Conservation (phyloP, 495 filamentous ascomycete species). For the Trichoderma virens region DNA sequence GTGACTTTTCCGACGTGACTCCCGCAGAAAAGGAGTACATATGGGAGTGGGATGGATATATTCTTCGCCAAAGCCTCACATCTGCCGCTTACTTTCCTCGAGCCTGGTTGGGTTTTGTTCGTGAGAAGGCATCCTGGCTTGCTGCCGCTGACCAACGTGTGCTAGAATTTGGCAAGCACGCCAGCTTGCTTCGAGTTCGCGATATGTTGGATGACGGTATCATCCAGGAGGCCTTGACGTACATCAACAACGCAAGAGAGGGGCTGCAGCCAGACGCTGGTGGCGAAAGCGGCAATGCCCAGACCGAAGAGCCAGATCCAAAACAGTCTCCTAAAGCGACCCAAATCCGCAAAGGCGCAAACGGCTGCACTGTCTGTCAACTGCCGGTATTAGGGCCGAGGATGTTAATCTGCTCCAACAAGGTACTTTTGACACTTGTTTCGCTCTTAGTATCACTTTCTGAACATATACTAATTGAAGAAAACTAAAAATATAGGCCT, state of each 20-base stretch:
- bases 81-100: conserved; percentile 38
- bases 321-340: conserved; percentile 19
- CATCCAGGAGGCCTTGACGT: conserved; percentile 26
- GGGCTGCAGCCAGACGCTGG: conserved; percentile 11
- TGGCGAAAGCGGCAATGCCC: not conserved
- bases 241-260: conserved; percentile 29
- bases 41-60: conserved; percentile 42
- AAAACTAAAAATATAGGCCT: conserved; percentile 24
- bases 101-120: conserved; percentile 35
- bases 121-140: conserved; percentile 38
- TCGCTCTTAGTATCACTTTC: not conserved
- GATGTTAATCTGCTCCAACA: conserved; percentile 35
- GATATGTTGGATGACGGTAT: conserved; percentile 28
- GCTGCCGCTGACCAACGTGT: conserved; percentile 26
- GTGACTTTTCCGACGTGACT: conserved; percentile 42
- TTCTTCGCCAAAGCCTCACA: conserved; percentile 36
- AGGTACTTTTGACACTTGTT: conserved; percentile 23
- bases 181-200: conserved; percentile 36
- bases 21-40: conserved; percentile 45
- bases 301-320: conserved; percentile 16
- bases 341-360: conserved; percentile 23
- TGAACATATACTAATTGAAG: not conserved
- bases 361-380: conserved; percentile 32
- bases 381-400: conserved; percentile 29
- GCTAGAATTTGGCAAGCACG: conserved; percentile 39